phyloP scores from a whole-genome alignment of 495 filamentous ascomycete species.

The Ramalina intermedia region DNA sequence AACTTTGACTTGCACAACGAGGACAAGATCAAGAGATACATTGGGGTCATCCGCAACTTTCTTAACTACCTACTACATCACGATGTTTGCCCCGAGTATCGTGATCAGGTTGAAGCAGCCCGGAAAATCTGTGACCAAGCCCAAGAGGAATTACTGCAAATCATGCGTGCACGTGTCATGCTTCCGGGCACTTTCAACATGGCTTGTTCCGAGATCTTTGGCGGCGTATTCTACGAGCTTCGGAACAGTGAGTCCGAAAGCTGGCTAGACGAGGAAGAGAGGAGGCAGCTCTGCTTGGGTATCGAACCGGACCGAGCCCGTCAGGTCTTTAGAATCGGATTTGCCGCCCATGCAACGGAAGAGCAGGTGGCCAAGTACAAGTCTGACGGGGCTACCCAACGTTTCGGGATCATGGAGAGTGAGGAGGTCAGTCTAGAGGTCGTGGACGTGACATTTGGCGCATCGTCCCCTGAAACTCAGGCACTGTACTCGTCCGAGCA shows the following conservation, averaged over 20 bases:
- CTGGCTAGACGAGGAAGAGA: conserved; percentile 22
- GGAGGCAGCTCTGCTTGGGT: conserved; percentile 12
- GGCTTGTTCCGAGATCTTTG: conserved; percentile 46
- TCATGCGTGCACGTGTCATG: conserved; percentile 27
- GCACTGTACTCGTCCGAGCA: conserved; percentile 28
- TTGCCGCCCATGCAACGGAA: conserved; percentile 29
- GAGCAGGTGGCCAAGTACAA: conserved; percentile 22
- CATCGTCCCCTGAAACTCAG: conserved; percentile 21
- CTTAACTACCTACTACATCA: conserved; percentile 77
- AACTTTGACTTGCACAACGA: conserved; percentile 32
- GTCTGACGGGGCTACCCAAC: conserved; percentile 10
- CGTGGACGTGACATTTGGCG: conserved; percentile 21
- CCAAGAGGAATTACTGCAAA: conserved; percentile 47
- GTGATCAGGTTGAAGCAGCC: conserved; percentile 48
- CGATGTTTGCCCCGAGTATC: conserved; percentile 72
- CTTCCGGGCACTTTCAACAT: conserved; percentile 66
- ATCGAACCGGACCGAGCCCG: conserved; percentile 27
- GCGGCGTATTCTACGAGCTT: conserved; percentile 29
- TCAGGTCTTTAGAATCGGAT: conserved; percentile 29
- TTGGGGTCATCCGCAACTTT: conserved; percentile 64
- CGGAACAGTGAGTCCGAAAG: conserved; percentile 18
- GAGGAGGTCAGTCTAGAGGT: conserved; percentile 45
- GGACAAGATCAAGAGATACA: conserved; percentile 34
- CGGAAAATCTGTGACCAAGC: conserved; percentile 53
- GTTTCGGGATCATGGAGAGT: conserved; percentile 21